phyloP scores from a whole-genome alignment of 129 eudicot genomes.

The Calendula officinalis region DNA sequence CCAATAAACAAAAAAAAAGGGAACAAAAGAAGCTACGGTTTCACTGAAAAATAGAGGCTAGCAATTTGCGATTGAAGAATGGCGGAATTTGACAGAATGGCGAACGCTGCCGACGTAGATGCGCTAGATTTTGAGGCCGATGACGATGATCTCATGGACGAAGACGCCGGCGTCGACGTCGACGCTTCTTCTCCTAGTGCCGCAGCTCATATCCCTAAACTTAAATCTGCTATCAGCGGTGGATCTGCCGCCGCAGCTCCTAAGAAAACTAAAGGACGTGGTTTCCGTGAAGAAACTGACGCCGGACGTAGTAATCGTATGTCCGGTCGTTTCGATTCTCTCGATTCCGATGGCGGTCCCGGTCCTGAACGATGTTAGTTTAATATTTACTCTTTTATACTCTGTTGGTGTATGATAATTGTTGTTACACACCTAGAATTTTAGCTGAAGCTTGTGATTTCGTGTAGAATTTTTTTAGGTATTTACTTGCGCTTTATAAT shows the following conservation, averaged over 20 bases:
- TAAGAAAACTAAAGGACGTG: constrained; percentile 91
- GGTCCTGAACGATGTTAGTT: constrained; percentile 92
- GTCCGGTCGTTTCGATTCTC: constrained; percentile 82
- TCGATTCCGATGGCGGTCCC: constrained; percentile 87
- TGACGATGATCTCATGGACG: constrained; percentile 98
- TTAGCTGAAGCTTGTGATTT: not conserved
- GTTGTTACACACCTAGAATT: not conserved
- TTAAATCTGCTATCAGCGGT: constrained; percentile 84
- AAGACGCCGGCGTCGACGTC: constrained; percentile 54
- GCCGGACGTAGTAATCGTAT: constrained; percentile 59
- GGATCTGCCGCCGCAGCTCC: constrained; percentile 42
- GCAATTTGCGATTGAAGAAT: not conserved
- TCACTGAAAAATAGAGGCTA: not conserved
- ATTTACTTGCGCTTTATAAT: not conserved
- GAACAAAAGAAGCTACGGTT: not conserved
- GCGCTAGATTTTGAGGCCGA: constrained; percentile 95
- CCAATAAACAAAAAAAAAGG: too few species aligned
- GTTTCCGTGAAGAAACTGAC: constrained; percentile 77
- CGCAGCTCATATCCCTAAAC: constrained; percentile 46
- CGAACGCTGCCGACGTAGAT: constrained; percentile 76
- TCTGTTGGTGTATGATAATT: not conserved
- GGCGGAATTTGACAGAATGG: constrained; percentile 38
- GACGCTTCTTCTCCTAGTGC: constrained; percentile 55
- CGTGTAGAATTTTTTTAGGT: constrained; percentile 8
- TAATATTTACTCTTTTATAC: not conserved